Evolutionary conservation across 305 asterid species (phyloP), one percentile per base, ranked within the genome.

Genomic region (Salvia sclarea): DNA sequence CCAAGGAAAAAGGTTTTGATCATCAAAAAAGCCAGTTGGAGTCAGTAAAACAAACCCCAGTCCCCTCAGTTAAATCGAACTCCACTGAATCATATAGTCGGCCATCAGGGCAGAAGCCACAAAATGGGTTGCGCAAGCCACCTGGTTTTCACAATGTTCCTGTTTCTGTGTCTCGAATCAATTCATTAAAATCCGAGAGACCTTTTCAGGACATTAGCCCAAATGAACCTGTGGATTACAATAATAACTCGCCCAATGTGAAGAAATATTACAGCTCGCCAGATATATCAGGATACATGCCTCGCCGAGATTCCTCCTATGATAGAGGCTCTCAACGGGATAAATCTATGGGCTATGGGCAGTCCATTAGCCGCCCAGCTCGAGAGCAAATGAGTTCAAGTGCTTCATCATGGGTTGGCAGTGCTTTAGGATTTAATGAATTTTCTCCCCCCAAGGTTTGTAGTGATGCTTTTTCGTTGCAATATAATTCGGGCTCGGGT

Each of bases 261-360:
- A 94, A 91, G 85, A 91, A 94, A 77, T 94, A 40, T 82, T 74
- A 81, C 80, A 94, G 98, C 80, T 70, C 86, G 88, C 99, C 99
- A 8, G 91, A 86, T 72, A 89, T 94, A 72, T 87, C 97, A 37
- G 93, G 96, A 55, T 82, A 82, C 68, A 58, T 68, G 41, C 95
- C 96, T 17, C 78, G 66, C 16, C 83, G 72, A 45, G 89, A 86
- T 64, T 75, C 90, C 59, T 53, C 70, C 30, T 52, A 84, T 55
- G 80, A 79, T 57, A 79, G 50, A 71, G 80, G 70, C 63, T 55
- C 81, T 43, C 82, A 69, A 16, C 69, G 80, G 87, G 84, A 84
- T 55, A 79, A 70, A 58, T 67, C 86, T 1, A 58, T 68, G 72
- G 82, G 73, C 31, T 79, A 83, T 25, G 84, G 82, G 70, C 85